Evolutionary conservation across 2,329 filamentous ascomycete genomes (phyloP).

Genomic region (Zymoseptoria crescenta): DNA sequence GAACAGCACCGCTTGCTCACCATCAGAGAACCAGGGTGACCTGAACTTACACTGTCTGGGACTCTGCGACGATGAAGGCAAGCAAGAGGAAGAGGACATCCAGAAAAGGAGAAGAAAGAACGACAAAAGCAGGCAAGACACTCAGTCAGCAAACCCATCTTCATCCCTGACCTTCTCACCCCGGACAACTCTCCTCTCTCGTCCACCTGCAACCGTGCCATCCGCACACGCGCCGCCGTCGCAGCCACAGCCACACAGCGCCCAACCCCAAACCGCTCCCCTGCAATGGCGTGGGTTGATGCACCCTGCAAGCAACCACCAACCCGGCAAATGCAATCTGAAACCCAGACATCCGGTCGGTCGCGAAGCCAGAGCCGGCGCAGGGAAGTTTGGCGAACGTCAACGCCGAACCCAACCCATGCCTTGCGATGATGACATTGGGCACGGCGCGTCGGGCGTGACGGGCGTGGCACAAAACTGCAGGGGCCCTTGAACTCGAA

Average conservation of each 20-base stretch:
- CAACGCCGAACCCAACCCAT: too few relatives aligned
- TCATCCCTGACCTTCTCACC: background rate
- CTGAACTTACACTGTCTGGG: background rate
- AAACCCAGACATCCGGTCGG: background rate
- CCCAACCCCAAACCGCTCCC: background rate
- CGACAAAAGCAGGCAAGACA: background rate
- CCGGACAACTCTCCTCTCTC: background rate
- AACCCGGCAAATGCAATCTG: background rate
- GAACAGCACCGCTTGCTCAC: background rate
- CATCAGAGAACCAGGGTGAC: background rate
- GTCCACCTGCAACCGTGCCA: too few relatives aligned
- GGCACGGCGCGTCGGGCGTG: background rate
- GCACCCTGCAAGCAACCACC: background rate
- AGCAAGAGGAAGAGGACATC: background rate
- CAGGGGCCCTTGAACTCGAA: background rate
- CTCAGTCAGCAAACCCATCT: background rate
- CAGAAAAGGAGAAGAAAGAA: background rate
- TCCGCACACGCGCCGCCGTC: background rate
- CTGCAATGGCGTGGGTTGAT: background rate
- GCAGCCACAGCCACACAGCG: background rate
- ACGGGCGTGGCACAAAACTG: background rate
- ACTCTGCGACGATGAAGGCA: background rate
- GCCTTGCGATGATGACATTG: background rate
- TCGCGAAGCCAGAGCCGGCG: background rate
- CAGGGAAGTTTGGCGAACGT: too few relatives aligned